Percentiles rank a stretch among this genome's conserved stretches.
Evolutionary conservation across 176 grass and related monocot genomes (phyloP).

Genomic region (Stipa capillata): DNA sequence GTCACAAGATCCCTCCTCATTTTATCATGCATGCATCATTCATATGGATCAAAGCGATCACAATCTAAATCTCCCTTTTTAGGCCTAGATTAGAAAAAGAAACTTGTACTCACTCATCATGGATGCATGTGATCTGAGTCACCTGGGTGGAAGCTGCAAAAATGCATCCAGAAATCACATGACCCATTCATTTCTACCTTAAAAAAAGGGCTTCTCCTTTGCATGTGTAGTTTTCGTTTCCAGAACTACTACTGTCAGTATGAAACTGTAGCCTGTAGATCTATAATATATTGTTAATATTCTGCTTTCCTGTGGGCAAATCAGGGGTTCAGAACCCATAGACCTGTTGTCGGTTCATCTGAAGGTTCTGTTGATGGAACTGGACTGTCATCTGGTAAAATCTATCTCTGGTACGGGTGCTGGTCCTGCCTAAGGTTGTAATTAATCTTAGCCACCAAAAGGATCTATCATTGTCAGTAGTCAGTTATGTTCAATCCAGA

Average conservation of each 20-base stretch:
- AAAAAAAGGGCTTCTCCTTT: conserved; percentile 1
- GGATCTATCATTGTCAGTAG: background rate
- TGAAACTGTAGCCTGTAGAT: background rate
- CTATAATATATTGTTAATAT: background rate
- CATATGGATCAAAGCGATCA: no score
- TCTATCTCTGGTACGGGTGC: background rate
- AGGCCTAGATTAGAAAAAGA: background rate
- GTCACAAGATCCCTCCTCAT: conserved; percentile 34
- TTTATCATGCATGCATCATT: no score
- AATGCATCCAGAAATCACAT: conserved; percentile 21
- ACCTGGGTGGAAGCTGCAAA: conserved; percentile 17
- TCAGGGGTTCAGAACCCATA: no score
- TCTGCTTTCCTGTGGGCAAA: background rate
- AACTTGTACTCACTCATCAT: no score
- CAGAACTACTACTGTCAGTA: background rate
- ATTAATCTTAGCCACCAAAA: background rate
- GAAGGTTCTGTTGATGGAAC: background rate
- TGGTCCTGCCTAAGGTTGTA: background rate
- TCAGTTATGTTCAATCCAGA: conserved; percentile 17
- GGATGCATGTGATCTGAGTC: conserved; percentile 12
- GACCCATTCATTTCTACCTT: background rate
- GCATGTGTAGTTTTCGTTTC: conserved; percentile 6
- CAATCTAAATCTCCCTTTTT: conserved; percentile 3
- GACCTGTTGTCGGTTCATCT: no score
- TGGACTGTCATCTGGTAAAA: background rate